Evolutionary conservation across 768 basidiomycete species (phyloP), one percentile per base, ranked within the genome.

Genomic region (Solioccasus polychromus): DNA sequence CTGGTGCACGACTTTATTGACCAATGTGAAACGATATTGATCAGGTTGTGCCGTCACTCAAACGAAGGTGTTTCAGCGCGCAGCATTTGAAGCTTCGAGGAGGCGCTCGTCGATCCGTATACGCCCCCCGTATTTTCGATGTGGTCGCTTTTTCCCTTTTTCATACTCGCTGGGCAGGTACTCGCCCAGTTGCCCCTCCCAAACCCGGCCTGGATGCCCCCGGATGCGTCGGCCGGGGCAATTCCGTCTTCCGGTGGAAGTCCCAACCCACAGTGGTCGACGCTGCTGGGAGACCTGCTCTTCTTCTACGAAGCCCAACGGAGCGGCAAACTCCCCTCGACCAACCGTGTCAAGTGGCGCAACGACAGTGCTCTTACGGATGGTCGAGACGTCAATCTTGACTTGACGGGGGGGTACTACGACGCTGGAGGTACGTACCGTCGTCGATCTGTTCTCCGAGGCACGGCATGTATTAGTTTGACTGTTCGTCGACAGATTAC

Each of bases 281-380:
- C 73, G 39, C 65, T 95, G 3, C 76, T 95, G 0, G 93, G 92
- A 4, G 82, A 85, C 61, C 64, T 85, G 22, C 62, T 95, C 22
- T 95, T 82, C 60, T 95, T 95, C 65, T 96, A 93, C 59, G 93
- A 96, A 51, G 92, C 84, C 2, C 93, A 96, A 59, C 75, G 93
- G n/a, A 88, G 87, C 43, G 93, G 93, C 12, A 72, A 73, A 34
- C 74, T 95, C 14, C 77, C 85, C 1, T 55, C 68, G 11, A 71
- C 71, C 5, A 89, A 88, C 49, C 77, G 93, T 32, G 89, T 94
- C 2, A 60, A 77, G 20, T 97, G 94, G 94, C 73, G 93, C 42
- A 96, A 96, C 57, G 77, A 85, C 45, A 91, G 88, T 57, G 78
- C 80, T 14, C 55, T 84, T 19, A 68, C 80, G 26, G 94, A 97